Evolutionary conservation across 2,329 filamentous ascomycete species (phyloP), one percentile per base, ranked within the genome.

Genomic region (Sphaerulina musiva): DNA sequence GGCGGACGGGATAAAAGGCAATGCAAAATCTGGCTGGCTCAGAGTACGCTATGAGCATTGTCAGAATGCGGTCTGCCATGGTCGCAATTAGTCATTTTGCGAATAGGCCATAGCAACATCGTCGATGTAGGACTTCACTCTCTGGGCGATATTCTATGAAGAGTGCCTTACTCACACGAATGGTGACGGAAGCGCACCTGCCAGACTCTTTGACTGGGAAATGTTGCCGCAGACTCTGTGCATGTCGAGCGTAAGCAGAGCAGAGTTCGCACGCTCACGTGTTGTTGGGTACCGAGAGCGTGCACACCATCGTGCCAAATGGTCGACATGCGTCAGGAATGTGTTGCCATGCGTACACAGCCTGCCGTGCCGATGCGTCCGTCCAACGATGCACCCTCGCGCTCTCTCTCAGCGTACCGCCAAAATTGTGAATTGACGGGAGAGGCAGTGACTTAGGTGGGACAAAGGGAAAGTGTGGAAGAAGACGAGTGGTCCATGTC

Each of bases 401-500:
- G 44, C 39, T 26, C n/a, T 53, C 34, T 38, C 41, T 44, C 55
- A 44, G 20, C 42, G 23, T 44, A 38, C 20, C 50, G 53, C 43
- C 20, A 38, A 23, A 47, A 38, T 46, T 42, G 56, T 51, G 23
- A 47, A 42, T 46, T 43, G 56, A 54, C 29, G 47, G 53, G 44
- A 38, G 36, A 56, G 49, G 50, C 51, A 49, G 51, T 29, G 6
- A 29, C 26, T 29, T 29, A 29, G 4, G 26, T 54, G 56, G 53
- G 41, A 59, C 56, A 57, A 54, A 57, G 53, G 26, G 26, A 29
- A 29, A 29, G 26, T 29, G 26, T 29, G 26, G 4, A 29, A 45
- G 52, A 57, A 45, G 52, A 57, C 51, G 49, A 53, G 53, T 53
- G 40, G 49, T 56, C 48, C 57, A 52, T 54, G 57, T 46, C 39